A percentile compares a stretch with the other conserved stretches of the same genome.
phyloP scores from a whole-genome alignment of 805 yeast genomes.

The Lachancea quebecensis region DNA sequence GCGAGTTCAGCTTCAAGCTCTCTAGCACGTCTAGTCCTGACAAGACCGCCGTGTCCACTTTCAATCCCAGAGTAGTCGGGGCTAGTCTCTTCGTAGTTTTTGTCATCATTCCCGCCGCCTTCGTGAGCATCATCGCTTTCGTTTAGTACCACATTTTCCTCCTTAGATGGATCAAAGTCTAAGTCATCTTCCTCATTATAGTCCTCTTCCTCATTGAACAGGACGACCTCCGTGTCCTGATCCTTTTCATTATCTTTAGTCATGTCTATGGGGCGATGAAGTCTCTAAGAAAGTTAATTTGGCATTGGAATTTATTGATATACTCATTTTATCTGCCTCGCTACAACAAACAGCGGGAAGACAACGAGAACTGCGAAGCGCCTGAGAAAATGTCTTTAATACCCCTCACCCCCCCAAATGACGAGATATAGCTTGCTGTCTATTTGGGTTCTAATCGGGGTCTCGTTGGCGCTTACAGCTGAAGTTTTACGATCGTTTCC shows the following conservation, averaged over 20 bases:
- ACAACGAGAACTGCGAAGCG: no score
- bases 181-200: slow-evolving; percentile 34
- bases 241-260: background rate
- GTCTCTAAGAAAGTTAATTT: background rate
- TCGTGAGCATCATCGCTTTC: slow-evolving; percentile 33
- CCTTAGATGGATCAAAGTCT: slow-evolving; percentile 32
- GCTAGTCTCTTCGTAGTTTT: slow-evolving; percentile 23
- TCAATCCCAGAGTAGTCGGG: slow-evolving; percentile 45
- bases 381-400: no score
- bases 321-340: no score
- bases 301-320: no score
- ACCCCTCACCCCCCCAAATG: no score
- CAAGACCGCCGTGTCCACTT: slow-evolving; percentile 52
- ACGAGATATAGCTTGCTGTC: no score
- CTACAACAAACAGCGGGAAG: no score
- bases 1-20: slow-evolving; percentile 34
- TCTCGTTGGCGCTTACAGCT: no score
- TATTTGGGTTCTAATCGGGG: no score
- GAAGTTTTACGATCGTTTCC: no score
- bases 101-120: slow-evolving; percentile 30
- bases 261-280: no score
- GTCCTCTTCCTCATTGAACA: slow-evolving; percentile 20
- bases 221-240: slow-evolving; percentile 15
- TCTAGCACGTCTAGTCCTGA: slow-evolving; percentile 64
- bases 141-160: slow-evolving; percentile 22